These are phyloP conservation scores for Thinopyrum elongatum DNA, from an alignment of 176 grass and related monocot genomes.

Conservation along the genomic window DNA sequence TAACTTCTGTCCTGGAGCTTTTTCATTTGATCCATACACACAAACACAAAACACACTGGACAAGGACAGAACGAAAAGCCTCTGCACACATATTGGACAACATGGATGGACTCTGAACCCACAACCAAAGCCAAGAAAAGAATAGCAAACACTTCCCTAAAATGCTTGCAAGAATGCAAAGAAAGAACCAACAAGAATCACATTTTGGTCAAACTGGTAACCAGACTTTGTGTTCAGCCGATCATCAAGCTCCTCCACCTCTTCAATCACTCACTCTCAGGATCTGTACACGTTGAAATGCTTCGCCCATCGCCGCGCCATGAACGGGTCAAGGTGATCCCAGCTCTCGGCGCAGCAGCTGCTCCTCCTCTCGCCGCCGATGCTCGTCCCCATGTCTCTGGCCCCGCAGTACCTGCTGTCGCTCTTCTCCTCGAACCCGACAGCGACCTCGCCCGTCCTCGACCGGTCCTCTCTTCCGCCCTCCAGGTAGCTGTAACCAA, in stretches of 20 bases:
- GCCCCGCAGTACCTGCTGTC: conserved; percentile 21
- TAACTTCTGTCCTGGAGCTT: background rate
- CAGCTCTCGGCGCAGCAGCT: conserved; percentile 60
- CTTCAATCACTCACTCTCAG: conserved; percentile 21
- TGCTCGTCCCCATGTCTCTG: conserved; percentile 37
- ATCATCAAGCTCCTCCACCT: background rate
- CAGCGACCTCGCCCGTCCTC: conserved; percentile 50
- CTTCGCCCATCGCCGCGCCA: conserved; percentile 87
- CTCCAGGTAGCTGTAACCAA: conserved; percentile 76
- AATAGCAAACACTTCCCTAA: background rate
- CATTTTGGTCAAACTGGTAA: background rate
- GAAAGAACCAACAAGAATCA: conserved; percentile 38
- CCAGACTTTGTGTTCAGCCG: background rate
- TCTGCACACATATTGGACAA: conserved; percentile 30
- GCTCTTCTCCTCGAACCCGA: conserved; percentile 62
- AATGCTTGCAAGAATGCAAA: conserved; percentile 34
- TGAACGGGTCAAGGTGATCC: conserved; percentile 84
- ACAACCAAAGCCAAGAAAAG: conserved; percentile 19
- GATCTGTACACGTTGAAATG: conserved; percentile 83
- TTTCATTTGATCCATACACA: conserved; percentile 15
- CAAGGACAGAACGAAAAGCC: conserved; percentile 8
- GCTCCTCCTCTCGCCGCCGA: conserved; percentile 51
- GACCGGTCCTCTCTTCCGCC: conserved; percentile 63
- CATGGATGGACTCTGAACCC: conserved; percentile 23
- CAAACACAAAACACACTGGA: conserved; percentile 6